Base-by-base conservation (phyloP, 2,329 filamentous ascomycete genomes). In the Madurella fahalii region DNA sequence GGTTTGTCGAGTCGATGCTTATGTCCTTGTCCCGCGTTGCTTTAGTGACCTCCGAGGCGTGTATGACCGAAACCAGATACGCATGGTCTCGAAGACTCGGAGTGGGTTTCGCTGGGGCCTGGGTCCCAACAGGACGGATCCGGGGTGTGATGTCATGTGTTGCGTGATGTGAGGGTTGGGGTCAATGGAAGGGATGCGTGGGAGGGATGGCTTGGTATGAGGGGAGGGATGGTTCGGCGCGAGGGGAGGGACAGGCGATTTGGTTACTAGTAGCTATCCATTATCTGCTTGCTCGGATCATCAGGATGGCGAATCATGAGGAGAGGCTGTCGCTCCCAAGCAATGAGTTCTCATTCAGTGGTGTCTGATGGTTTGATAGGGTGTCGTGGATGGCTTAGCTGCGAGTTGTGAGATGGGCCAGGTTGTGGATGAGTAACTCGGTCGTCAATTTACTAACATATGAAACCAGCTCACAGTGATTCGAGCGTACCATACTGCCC, bases 61-160 rank as follows among this genome's bases (percentile, higher is more conserved):
- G 8, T 82, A 80, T 59, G 77, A 83, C 60, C 68, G 68, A 41
- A 79, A 82, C 63, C 58, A 64, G 49, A 62, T 75, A 18, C 71
- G 78, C 44, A 73, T 79, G 69, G 71, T 83, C 44, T 61, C 71
- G 43, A 61, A 67, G 30, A 71, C 77, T 62, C 69, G 69, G 18
- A 69, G 71, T 52, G 76, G 76, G 17, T 59, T 78, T 42, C 76
- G 77, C 42, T 74, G 77, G 70, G 79, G 80, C 1, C 47, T 67
- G 11, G 79, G 79, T 1, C 75, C 77, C 5, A 67, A 65, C 50
- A 66, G 59, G 57, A 44, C 57, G 17, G 73, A 76, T 45, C 58
- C 65, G 1, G 74, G 74, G 15, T 54, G 72, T 39, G 72, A 76
- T 57, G 40, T 66, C 15, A n/a, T 31, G 40, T 61, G 58, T 48